Conservation (phyloP, 352 stramenopile genomes). For the Phytopythium montanum region DNA sequence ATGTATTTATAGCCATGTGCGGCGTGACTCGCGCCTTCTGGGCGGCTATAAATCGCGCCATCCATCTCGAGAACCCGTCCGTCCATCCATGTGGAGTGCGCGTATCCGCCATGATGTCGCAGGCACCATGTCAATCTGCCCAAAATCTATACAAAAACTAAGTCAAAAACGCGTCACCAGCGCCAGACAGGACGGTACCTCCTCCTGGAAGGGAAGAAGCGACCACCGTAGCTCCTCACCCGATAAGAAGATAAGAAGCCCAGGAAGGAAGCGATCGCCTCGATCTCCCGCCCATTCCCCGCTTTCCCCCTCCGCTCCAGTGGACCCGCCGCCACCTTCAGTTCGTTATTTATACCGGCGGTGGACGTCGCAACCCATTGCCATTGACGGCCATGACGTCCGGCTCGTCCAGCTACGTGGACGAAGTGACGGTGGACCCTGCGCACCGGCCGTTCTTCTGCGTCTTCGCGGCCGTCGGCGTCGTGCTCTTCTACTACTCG, state of each 20-base stretch:
- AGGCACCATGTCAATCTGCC: background rate
- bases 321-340: background rate
- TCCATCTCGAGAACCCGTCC: background rate
- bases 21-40: background rate
- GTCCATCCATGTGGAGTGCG: too few relatives aligned
- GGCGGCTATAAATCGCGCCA: background rate
- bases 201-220: too few relatives aligned
- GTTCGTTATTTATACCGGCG: background rate
- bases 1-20: constrained; percentile 3
- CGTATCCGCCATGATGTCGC: background rate
- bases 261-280: too few relatives aligned
- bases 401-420: constrained; percentile 11
- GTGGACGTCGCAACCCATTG: background rate
- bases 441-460: constrained; percentile 66
- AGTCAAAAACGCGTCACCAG: background rate
- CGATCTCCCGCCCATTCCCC: background rate
- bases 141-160: background rate
- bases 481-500: constrained; percentile 74
- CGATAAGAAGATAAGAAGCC: background rate
- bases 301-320: background rate
- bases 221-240: background rate
- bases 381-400: constrained; percentile 11
- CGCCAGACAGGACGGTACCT: background rate
- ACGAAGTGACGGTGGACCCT: constrained; percentile 41
- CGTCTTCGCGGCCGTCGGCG: constrained; percentile 48